Evolutionary conservation across 371 early-diverging fungal genomes (phyloP).

Genomic region (Sporodiniella umbellata): DNA sequence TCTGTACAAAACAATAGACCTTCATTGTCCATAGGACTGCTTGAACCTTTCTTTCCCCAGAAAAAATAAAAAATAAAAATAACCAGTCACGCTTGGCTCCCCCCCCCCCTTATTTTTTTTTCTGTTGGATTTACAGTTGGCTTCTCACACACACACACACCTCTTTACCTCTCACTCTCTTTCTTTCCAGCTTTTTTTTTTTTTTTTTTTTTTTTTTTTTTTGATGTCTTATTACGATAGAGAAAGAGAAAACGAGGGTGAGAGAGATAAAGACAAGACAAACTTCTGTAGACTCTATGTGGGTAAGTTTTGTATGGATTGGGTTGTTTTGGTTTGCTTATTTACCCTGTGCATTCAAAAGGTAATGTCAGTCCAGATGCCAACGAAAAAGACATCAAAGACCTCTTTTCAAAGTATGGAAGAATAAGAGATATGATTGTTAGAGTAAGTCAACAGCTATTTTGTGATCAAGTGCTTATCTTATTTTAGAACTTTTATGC

Average conservation of each 20-base stretch:
- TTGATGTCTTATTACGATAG: slow-evolving; percentile 16
- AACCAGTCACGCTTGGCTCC: too few species aligned
- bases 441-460: slow-evolving; percentile 13
- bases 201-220: slow-evolving; percentile 3
- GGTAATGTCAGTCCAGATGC: slow-evolving; percentile 38
- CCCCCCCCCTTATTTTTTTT: not conserved
- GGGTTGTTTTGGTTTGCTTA: too few species aligned
- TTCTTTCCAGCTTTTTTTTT: slow-evolving; percentile 1
- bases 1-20: too few species aligned
- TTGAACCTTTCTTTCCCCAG: too few species aligned
- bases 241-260: slow-evolving; percentile 18
- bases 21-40: too few species aligned
- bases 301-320: slow-evolving; percentile 19
- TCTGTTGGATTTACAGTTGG: not conserved
- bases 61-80: too few species aligned
- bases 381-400: slow-evolving; percentile 35
- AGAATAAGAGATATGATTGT: slow-evolving; percentile 26
- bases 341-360: too few species aligned
- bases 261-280: slow-evolving; percentile 18
- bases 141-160: too few species aligned
- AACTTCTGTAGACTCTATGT: slow-evolving; percentile 40
- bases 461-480: too few species aligned
- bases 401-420: slow-evolving; percentile 32
- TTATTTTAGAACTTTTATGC: slow-evolving; percentile 36
- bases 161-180: not conserved